A percentile compares a stretch with the other conserved stretches of the same genome.
Evolutionary conservation across 1,284 basidiomycete species (phyloP).

Genomic region (Pseudozyma sp.): DNA sequence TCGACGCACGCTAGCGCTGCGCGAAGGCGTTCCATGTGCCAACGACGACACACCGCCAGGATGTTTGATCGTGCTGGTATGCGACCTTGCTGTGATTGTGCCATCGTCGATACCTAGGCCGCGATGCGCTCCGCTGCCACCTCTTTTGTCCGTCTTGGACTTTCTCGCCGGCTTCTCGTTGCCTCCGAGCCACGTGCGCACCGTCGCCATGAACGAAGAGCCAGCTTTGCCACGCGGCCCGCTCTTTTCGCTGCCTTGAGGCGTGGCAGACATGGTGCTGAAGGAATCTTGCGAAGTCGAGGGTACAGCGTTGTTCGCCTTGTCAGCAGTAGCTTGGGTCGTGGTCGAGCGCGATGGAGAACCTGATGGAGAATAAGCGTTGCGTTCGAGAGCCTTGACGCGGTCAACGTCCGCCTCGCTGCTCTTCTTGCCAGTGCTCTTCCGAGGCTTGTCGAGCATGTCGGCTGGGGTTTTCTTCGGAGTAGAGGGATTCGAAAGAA

Average conservation of each 20-base stretch:
- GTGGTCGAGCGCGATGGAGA: constrained; percentile 20
- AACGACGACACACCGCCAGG: constrained; percentile 25
- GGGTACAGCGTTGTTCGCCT: constrained; percentile 18
- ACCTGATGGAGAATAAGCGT: constrained; percentile 21
- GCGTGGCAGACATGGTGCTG: constrained; percentile 48
- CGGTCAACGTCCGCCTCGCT: constrained; percentile 42
- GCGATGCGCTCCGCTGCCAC: constrained; percentile 70
- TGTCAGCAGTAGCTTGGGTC: constrained; percentile 1
- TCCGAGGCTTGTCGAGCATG: constrained; percentile 28
- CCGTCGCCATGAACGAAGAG: constrained; percentile 59
- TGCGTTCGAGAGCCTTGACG: constrained; percentile 37
- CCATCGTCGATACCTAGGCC: constrained; percentile 33
- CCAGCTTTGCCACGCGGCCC: constrained; percentile 28
- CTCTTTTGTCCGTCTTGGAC: constrained; percentile 77
- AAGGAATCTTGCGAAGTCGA: constrained; percentile 59
- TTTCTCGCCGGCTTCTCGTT: constrained; percentile 81
- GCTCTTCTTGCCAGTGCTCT: constrained; percentile 36
- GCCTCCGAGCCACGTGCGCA: constrained; percentile 87
- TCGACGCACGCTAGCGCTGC: constrained; percentile 33
- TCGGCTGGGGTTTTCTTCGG: constrained; percentile 29
- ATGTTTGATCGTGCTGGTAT: constrained; percentile 15
- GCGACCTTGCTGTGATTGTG: constrained; percentile 14
- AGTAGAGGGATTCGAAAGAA: constrained; percentile 40
- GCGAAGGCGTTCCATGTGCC: constrained; percentile 19
- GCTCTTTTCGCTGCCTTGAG: constrained; percentile 45